phyloP scores from a whole-genome alignment of 2,329 filamentous ascomycete genomes.

The Aspergillus hiratsukae region DNA sequence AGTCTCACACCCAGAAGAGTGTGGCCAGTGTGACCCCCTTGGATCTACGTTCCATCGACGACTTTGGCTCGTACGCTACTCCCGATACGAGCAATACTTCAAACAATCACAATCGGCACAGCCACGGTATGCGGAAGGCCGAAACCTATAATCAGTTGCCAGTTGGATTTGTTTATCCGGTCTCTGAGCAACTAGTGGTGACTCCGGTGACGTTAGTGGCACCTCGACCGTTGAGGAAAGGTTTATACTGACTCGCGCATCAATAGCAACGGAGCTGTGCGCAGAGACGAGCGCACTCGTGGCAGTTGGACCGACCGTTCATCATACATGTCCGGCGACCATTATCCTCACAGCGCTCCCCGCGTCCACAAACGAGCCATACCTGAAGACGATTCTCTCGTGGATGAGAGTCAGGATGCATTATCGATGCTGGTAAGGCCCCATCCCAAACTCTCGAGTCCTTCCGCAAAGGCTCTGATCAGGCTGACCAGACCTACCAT shows the following conservation, averaged over 20 bases:
- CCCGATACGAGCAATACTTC: conserved; percentile 23
- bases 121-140: conserved; percentile 4
- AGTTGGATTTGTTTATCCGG: conserved; percentile 17
- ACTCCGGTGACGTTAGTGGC: conserved; percentile 21
- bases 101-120: conserved; percentile 11
- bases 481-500: conserved; percentile 9
- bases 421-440: conserved; percentile 40
- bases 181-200: conserved; percentile 10
- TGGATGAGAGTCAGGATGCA: conserved; percentile 36
- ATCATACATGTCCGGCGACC: conserved; percentile 32
- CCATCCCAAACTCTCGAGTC: background rate
- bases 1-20: conserved; percentile 3
- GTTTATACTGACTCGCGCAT: conserved; percentile 19
- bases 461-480: background rate
- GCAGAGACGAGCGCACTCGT: conserved; percentile 28
- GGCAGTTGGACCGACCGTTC: conserved; percentile 32
- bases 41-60: conserved; percentile 17
- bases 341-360: conserved; percentile 18
- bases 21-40: conserved; percentile 11
- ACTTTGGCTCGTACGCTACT: conserved; percentile 16
- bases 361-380: conserved; percentile 26
- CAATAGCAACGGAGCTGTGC: conserved; percentile 22
- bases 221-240: conserved; percentile 19
- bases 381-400: conserved; percentile 23
- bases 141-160: conserved; percentile 3